A percentile compares a stretch with the other conserved stretches of the same genome.
phyloP scores from a whole-genome alignment of 495 filamentous ascomycete species.

The Aspergillus incahuasiensis region DNA sequence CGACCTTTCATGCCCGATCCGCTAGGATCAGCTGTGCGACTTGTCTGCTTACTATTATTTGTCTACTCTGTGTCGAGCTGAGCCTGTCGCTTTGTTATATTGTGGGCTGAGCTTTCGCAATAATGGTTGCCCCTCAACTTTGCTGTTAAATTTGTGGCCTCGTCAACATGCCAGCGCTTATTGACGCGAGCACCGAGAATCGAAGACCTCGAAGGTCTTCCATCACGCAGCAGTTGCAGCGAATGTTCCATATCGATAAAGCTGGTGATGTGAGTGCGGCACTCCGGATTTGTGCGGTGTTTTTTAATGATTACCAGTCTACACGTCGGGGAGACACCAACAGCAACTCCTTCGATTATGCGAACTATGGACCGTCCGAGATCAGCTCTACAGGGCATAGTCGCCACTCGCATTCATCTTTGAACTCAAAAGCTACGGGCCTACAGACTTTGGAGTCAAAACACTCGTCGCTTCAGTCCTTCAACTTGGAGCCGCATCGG shows the following conservation, averaged over 20 bases:
- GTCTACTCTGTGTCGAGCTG: not conserved
- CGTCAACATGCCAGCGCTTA: slow-evolving; percentile 13
- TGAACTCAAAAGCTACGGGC: not conserved
- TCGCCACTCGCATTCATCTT: slow-evolving; percentile 3
- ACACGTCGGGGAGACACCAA: not conserved
- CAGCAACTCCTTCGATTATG: not conserved
- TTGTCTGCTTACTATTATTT: not conserved
- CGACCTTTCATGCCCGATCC: slow-evolving; percentile 1
- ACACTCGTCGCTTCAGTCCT: slow-evolving; percentile 8
- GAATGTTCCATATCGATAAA: slow-evolving; percentile 28
- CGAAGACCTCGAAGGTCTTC: slow-evolving; percentile 31
- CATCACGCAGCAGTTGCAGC: slow-evolving; percentile 34
- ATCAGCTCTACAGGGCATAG: slow-evolving; percentile 4
- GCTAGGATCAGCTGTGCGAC: not conserved
- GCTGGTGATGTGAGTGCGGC: slow-evolving; percentile 23
- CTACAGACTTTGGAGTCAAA: not conserved
- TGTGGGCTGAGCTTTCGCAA: not conserved
- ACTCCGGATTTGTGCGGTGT: not conserved
- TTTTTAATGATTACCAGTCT: too few relatives aligned
- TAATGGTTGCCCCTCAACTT: not conserved
- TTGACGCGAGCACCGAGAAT: slow-evolving; percentile 11
- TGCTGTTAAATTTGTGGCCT: not conserved
- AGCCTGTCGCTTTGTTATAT: not conserved
- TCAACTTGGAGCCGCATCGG: not conserved
- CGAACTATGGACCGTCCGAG: slow-evolving; percentile 1